Evolutionary conservation across 352 stramenopile species (phyloP), one percentile per base, ranked within the genome.

Genomic region (Globisporangium iwayamae): DNA sequence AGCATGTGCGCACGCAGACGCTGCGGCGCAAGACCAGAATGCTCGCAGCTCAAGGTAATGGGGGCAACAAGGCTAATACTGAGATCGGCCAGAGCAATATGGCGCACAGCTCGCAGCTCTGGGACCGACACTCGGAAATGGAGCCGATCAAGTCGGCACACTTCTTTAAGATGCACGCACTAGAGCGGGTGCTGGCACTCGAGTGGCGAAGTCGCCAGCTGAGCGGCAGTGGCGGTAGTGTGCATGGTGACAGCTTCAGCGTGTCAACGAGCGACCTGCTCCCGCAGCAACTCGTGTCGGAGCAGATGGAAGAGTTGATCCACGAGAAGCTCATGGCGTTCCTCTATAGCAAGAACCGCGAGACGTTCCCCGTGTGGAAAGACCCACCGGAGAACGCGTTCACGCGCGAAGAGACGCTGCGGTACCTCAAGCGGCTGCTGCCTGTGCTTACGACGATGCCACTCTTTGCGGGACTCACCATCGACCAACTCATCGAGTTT

Each of bases 341-440:
- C 52, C 52, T 90, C 36, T 90, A 88, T 65, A 79, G 72, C 36
- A 72, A 72, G 62, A 85, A 61, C 46, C 72, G 76, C 20, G 78
- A 90, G 34, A 82, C 80, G 50, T 87, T 82, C 51, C 79, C 79
- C 13, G 77, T 84, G 38, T 90, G 81, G 81, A 74, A 71, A 34
- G 75, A 86, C 5, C 70, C 73, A 7, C 68, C 67, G 30, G 71
- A 76, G 20, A 72, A 41, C 43, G 30, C 41, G 16, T 64, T 87
- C 28, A 77, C 67, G 0, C 63, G 72, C 30, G 79, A 90, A 43
- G 79, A 90, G 22, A 90, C 81, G 2, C 63, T 73, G 20, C 69
- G 73, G 18, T 51, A 84, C 28, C 66, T 90, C 60, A 72, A 75
- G 30, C 28, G 53, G 0, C 58, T 81, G 7, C 32, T 90, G 32